These are phyloP conservation scores for Alternaria arborescens DNA, from an alignment of 2,329 filamentous ascomycete species.

Conservation along the genomic window DNA sequence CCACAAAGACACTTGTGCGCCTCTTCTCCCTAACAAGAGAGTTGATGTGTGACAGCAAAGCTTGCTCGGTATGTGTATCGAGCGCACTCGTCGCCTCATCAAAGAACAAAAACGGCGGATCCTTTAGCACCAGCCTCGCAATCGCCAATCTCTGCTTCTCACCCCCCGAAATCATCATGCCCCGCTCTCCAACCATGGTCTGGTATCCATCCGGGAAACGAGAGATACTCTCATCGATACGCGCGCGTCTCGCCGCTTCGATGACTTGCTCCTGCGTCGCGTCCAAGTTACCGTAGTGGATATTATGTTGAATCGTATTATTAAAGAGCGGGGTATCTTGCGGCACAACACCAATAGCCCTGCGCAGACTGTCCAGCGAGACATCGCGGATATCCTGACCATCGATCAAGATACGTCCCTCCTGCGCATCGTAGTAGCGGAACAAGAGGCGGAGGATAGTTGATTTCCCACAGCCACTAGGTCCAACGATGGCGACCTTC, in stretches of 20 bases:
- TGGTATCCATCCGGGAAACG: constrained; percentile 87
- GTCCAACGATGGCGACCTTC: constrained; percentile 94
- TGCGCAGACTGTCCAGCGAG: constrained; percentile 84
- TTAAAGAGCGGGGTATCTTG: constrained; percentile 98
- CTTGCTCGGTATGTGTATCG: constrained; percentile 93
- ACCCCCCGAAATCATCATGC: constrained; percentile 95
- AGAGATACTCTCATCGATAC: constrained; percentile 77
- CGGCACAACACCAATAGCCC: constrained; percentile 91
- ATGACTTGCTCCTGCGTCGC: constrained; percentile 77
- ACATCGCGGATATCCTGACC: constrained; percentile 90
- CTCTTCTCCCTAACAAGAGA: constrained; percentile 87
- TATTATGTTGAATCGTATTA: constrained; percentile 94
- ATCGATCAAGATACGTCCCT: constrained; percentile 87
- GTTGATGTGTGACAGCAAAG: constrained; percentile 90
- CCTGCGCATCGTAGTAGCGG: constrained; percentile 90
- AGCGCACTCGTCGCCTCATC: constrained; percentile 93
- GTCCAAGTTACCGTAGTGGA: constrained; percentile 85
- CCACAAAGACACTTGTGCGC: constrained; percentile 93
- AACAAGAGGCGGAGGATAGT: constrained; percentile 91
- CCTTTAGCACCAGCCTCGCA: constrained; percentile 83
- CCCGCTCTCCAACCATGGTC: constrained; percentile 91
- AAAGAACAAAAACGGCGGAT: constrained; percentile 90
- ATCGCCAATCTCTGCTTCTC: constrained; percentile 93
- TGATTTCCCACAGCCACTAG: constrained; percentile 94
- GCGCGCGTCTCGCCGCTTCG: constrained; percentile 80